These are phyloP conservation scores for Rhodomyrtus tomentosa DNA, from an alignment of 345 rosid genomes.

Conservation along the genomic window DNA sequence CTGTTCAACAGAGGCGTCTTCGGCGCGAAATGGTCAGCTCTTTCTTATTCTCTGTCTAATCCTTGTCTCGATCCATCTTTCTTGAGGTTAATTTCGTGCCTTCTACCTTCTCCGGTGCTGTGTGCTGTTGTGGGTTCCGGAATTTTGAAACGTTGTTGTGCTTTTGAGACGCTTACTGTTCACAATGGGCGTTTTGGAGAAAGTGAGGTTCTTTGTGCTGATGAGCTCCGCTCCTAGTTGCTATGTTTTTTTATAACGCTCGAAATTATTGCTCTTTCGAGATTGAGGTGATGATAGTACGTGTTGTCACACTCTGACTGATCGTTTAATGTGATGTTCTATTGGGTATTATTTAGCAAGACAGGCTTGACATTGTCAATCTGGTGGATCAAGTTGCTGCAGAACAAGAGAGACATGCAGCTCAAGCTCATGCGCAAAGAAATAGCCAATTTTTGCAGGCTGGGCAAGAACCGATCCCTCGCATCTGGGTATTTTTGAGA, in stretches of 20 bases:
- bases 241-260: neutral
- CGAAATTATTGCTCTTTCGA: neutral
- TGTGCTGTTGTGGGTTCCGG: neutral
- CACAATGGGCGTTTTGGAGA: neutral
- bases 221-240: neutral
- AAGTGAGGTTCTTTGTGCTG: neutral
- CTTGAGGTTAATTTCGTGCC: neutral
- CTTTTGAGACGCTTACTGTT: neutral
- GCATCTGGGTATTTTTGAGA: slow-evolving; percentile 50
- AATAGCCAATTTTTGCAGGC: slow-evolving; percentile 91
- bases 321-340: neutral
- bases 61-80: neutral
- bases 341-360: slow-evolving; percentile 42
- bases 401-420: slow-evolving; percentile 87
- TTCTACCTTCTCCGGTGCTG: neutral
- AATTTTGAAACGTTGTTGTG: neutral
- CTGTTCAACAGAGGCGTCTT: slow-evolving; percentile 91
- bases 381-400: slow-evolving; percentile 79
- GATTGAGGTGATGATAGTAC: neutral
- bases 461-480: slow-evolving; percentile 90
- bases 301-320: neutral
- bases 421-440: slow-evolving; percentile 89
- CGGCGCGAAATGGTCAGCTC: slow-evolving; percentile 57
- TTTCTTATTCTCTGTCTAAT: neutral
- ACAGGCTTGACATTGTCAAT: slow-evolving; percentile 64